A percentile compares a stretch with the other conserved stretches of the same genome.
These are phyloP conservation scores for Suhomyces panamericanus DNA, from an alignment of 1,139 yeast species.

Conservation along the genomic window DNA sequence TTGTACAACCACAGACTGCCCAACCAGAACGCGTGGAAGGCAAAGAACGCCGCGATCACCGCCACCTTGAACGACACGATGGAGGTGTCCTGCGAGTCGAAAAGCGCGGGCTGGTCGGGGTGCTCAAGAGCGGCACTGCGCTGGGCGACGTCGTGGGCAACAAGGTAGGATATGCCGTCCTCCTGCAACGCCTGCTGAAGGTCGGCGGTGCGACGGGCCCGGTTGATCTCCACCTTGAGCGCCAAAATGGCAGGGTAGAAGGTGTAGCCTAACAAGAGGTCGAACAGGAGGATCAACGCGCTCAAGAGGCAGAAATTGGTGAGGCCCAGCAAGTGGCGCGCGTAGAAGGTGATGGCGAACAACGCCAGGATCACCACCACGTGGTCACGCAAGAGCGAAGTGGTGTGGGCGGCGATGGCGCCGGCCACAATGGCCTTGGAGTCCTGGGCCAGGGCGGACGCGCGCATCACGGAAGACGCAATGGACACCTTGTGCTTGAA, in stretches of 20 bases:
- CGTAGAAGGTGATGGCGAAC: conserved; percentile 64
- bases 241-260: conserved; percentile 86
- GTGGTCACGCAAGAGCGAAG: conserved; percentile 77
- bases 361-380: conserved; percentile 74
- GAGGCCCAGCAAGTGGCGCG: conserved; percentile 72
- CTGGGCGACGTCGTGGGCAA: conserved; percentile 59
- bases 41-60: conserved; percentile 67
- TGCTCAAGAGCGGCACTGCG: conserved; percentile 57
- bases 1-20: conserved; percentile 73
- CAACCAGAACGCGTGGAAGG: conserved; percentile 72
- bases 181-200: conserved; percentile 86
- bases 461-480: conserved; percentile 61
- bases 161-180: conserved; percentile 80
- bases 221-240: conserved; percentile 83
- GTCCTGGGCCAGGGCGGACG: conserved; percentile 36
- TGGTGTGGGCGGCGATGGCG: conserved; percentile 68
- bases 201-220: conserved; percentile 82
- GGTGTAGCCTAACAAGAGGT: conserved; percentile 73
- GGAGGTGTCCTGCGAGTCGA: conserved; percentile 31
- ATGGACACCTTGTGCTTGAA: conserved; percentile 84
- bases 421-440: conserved; percentile 50
- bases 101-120: conserved; percentile 33
- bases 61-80: conserved; percentile 65
- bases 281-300: conserved; percentile 71
- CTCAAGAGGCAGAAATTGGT: conserved; percentile 81